Evolutionary conservation across 305 asterid species (phyloP), one percentile per base, ranked within the genome.

Genomic region (Fraxinus albicans): DNA sequence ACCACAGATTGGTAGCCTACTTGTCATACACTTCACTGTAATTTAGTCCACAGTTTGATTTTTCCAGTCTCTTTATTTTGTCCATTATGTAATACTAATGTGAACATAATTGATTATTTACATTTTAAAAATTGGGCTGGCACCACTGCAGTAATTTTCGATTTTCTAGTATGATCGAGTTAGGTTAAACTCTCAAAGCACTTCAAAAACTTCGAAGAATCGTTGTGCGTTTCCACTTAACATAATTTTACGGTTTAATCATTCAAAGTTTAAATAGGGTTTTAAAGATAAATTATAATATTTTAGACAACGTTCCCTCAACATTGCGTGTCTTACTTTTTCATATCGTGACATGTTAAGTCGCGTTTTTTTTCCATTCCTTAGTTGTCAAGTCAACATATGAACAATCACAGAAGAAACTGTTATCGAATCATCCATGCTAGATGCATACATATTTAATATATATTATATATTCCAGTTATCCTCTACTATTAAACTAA

Each of bases 21-120:
- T 86, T 90, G 89, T 83, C 73, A 55, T 60, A 15, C 90, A 90
- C 89, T 90, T 86, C 87, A 85, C 29, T 36, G 4, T 81, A 78
- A 15, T 74, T 69, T 86, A 87, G 78, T 89, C 31, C 50, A 40
- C 79, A 74, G 50, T 79, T 21, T 29, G 74, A 79, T 8, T 47
- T 44, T 36, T 76, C n/a, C 36, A 27, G 73, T 44, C 81, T 82
- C 79, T 42, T 72, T 50, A 38, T 73, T 25, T 58, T 29, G 50
- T 73, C 42, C 23, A 55, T n/a, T 23, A 29, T 29, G 13, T 34
- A 13, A 33, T 65, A 63, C 31, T 13, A 34, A 77, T 86, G 88
- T 80, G 88, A 88, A 86, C 85, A 75, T 35, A 65, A 44, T 44
- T 44, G n/a, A 0, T 12, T 42, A 55, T 17, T 63, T 50, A 50